A percentile compares a stretch with the other conserved stretches of the same genome.
These are phyloP conservation scores for Ligustrum vulgare DNA, from an alignment of 257 asterid species.

Conservation along the genomic window DNA sequence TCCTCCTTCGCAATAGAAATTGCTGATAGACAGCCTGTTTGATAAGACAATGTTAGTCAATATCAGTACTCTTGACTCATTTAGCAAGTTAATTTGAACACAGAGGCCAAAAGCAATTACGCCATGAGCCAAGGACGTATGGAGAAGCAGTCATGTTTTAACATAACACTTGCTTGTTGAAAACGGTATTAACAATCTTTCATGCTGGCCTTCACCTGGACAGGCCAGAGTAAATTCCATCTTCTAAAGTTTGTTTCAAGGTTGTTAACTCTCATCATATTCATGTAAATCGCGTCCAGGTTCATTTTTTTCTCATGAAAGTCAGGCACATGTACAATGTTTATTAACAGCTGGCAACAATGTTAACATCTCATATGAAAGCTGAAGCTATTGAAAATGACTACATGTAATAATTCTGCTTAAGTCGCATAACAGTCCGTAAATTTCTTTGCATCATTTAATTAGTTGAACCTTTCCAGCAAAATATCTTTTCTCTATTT, in stretches of 20 bases:
- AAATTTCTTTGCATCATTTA: neutral
- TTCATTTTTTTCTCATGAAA: too few species aligned
- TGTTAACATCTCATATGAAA: neutral
- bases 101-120: neutral
- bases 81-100: neutral
- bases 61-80: neutral
- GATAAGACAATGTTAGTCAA: neutral
- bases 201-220: neutral
- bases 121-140: neutral
- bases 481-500: neutral
- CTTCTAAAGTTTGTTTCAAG: neutral
- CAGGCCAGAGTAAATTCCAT: neutral
- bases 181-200: neutral
- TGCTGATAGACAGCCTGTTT: slow-evolving; percentile 67
- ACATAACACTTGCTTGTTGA: neutral
- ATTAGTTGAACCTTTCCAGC: neutral
- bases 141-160: neutral
- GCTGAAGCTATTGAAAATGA: too few species aligned
- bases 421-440: too few species aligned
- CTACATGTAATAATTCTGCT: too few species aligned
- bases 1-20: slow-evolving; percentile 64
- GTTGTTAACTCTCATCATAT: neutral
- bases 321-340: neutral
- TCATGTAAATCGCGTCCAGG: too few species aligned
- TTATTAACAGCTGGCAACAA: neutral